Percentiles rank a stretch among this genome's conserved stretches.
These are phyloP conservation scores for Termitomyces titanicus DNA, from an alignment of 768 basidiomycete species.

Conservation along the genomic window DNA sequence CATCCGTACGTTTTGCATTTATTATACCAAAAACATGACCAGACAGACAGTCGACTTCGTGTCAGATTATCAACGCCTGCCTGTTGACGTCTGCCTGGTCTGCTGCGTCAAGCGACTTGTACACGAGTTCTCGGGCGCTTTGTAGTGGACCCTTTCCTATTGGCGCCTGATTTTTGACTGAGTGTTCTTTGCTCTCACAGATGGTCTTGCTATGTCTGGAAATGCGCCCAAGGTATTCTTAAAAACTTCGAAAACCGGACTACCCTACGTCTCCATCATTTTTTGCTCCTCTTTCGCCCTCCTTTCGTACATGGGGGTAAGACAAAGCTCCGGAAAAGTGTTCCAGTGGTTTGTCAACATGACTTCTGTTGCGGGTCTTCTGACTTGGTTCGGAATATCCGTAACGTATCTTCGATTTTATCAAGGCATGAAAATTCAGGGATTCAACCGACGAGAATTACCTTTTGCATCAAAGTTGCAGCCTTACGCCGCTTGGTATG, in stretches of 20 bases:
- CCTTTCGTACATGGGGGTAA: conserved; percentile 82
- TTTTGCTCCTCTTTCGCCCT: conserved; percentile 63
- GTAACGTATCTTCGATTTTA: conserved; percentile 82
- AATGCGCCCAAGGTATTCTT: conserved; percentile 82
- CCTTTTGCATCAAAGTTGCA: conserved; percentile 68
- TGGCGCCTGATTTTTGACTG: neutral
- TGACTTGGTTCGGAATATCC: conserved; percentile 79
- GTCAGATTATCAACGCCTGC: conserved; percentile 75
- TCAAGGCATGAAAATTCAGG: conserved; percentile 75
- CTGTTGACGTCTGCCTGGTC: conserved; percentile 93
- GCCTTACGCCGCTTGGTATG: conserved; percentile 70
- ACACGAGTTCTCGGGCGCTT: conserved; percentile 85
- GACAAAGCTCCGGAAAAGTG: conserved; percentile 59
- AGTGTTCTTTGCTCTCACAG: conserved; percentile 27
- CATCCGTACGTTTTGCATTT: conserved; percentile 47
- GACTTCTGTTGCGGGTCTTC: conserved; percentile 59
- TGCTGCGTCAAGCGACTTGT: conserved; percentile 84
- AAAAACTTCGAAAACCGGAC: conserved; percentile 61
- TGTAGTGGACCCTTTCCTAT: conserved; percentile 38
- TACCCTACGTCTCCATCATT: conserved; percentile 70
- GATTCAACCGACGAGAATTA: conserved; percentile 62
- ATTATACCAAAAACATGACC: neutral
- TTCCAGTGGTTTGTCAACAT: conserved; percentile 81
- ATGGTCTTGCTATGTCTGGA: conserved; percentile 74
- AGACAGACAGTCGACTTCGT: neutral